Evolutionary conservation across 2,329 filamentous ascomycete genomes (phyloP).

Genomic region (Neodidymelliopsis sp.): DNA sequence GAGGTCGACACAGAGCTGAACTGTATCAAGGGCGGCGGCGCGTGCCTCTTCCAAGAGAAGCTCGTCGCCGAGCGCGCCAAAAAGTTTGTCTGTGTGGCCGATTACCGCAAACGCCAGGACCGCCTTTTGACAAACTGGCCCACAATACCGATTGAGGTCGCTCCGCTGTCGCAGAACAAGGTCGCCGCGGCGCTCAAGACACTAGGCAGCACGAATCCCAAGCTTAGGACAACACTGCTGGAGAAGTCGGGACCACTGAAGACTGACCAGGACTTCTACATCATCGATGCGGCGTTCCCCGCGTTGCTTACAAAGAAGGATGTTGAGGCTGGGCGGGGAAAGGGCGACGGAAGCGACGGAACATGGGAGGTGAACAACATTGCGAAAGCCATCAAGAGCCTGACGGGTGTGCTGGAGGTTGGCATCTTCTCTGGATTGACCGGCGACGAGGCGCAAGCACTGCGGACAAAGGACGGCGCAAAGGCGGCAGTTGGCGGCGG

Average conservation of each 20-base stretch:
- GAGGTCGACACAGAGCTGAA: slow-evolving; percentile 95
- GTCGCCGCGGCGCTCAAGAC: slow-evolving; percentile 75
- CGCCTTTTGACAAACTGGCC: slow-evolving; percentile 81
- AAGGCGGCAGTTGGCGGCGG: slow-evolving; percentile 60
- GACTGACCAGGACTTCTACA: slow-evolving; percentile 86
- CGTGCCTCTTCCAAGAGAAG: slow-evolving; percentile 98
- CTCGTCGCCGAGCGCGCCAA: slow-evolving; percentile 84
- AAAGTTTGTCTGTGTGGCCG: slow-evolving; percentile 87
- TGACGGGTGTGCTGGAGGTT: slow-evolving; percentile 89
- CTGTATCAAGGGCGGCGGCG: slow-evolving; percentile 96
- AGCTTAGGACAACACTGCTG: slow-evolving; percentile 74
- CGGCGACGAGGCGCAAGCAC: slow-evolving; percentile 70
- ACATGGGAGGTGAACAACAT: slow-evolving; percentile 82
- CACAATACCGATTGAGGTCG: slow-evolving; percentile 89
- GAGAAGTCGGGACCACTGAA: slow-evolving; percentile 83
- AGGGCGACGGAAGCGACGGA: slow-evolving; percentile 66
- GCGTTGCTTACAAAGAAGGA: slow-evolving; percentile 71
- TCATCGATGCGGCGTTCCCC: slow-evolving; percentile 90
- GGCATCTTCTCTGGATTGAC: slow-evolving; percentile 88
- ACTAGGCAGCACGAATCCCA: slow-evolving; percentile 76
- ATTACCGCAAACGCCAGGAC: slow-evolving; percentile 87
- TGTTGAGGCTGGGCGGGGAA: slow-evolving; percentile 52
- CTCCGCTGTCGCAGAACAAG: slow-evolving; percentile 79
- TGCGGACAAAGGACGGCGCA: slow-evolving; percentile 39
- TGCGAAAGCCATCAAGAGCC: slow-evolving; percentile 75